Percentiles rank a stretch among this genome's conserved stretches.
phyloP scores from a whole-genome alignment of 2,329 filamentous ascomycete species.

The Colletotrichum sansevieriae region DNA sequence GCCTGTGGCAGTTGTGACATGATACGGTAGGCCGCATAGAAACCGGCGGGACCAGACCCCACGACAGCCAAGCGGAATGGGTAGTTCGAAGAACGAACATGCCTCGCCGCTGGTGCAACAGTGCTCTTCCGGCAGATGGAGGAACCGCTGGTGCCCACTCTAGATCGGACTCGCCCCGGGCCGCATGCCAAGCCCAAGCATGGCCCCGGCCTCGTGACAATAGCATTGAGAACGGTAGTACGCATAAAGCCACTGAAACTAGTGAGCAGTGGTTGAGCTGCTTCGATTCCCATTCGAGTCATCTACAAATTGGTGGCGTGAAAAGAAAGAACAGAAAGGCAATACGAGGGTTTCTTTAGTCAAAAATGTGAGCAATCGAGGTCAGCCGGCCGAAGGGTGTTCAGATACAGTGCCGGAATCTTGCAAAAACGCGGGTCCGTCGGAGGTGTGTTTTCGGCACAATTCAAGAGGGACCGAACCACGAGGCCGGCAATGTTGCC shows the following conservation, averaged over 20 bases:
- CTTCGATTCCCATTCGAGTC: too few species aligned
- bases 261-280: too few species aligned
- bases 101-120: slow-evolving; percentile 4
- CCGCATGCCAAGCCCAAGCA: not conserved
- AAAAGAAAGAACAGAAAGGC: too few species aligned
- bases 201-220: slow-evolving; percentile 16
- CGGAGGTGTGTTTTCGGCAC: not conserved
- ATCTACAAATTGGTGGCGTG: too few species aligned
- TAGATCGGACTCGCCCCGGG: not conserved
- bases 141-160: slow-evolving; percentile 6
- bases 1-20: slow-evolving; percentile 80
- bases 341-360: too few species aligned
- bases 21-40: slow-evolving; percentile 91
- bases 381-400: not conserved
- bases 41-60: slow-evolving; percentile 94
- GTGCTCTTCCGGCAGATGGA: slow-evolving; percentile 13
- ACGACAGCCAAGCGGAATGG: slow-evolving; percentile 87
- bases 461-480: not conserved
- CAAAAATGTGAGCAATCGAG: not conserved
- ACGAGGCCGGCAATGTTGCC: not conserved
- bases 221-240: slow-evolving; percentile 11
- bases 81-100: slow-evolving; percentile 35
- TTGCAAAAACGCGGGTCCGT: not conserved
- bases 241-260: not conserved
- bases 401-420: slow-evolving; percentile 20